Evolutionary conservation across 2,329 filamentous ascomycete species (phyloP).

Genomic region (Botrytis porri): DNA sequence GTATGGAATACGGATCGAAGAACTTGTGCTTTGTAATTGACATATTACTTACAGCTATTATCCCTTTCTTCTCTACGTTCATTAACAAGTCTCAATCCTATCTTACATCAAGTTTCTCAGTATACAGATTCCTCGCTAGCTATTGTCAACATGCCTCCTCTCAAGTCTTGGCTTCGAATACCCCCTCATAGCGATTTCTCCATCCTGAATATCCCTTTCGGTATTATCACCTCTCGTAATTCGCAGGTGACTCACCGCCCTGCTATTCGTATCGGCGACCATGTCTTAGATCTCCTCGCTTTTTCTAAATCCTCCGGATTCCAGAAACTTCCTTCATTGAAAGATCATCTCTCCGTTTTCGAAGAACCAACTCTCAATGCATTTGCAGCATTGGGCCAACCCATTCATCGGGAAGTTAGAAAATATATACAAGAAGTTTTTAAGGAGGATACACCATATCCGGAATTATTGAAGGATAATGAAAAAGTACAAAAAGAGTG

Average conservation of each 20-base stretch:
- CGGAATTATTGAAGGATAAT: constrained; percentile 63
- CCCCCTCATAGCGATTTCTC: constrained; percentile 52
- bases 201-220: constrained; percentile 72
- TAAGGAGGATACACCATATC: constrained; percentile 54
- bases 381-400: constrained; percentile 69
- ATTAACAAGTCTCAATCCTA: not conserved
- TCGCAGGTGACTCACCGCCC: constrained; percentile 49
- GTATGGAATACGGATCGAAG: not conserved
- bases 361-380: constrained; percentile 64
- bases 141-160: constrained; percentile 33
- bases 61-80: no score
- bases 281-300: constrained; percentile 62
- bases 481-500: constrained; percentile 52
- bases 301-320: constrained; percentile 61
- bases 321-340: constrained; percentile 48
- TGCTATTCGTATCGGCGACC: constrained; percentile 66
- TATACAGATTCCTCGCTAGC: not conserved
- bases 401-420: constrained; percentile 66
- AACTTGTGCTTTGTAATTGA: not conserved
- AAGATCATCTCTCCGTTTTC: constrained; percentile 60
- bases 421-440: constrained; percentile 67
- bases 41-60: not conserved
- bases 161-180: constrained; percentile 37
- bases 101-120: not conserved
- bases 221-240: constrained; percentile 58